Base-by-base conservation (phyloP, 2,329 filamentous ascomycete genomes). In the Talaromyces sp. region DNA sequence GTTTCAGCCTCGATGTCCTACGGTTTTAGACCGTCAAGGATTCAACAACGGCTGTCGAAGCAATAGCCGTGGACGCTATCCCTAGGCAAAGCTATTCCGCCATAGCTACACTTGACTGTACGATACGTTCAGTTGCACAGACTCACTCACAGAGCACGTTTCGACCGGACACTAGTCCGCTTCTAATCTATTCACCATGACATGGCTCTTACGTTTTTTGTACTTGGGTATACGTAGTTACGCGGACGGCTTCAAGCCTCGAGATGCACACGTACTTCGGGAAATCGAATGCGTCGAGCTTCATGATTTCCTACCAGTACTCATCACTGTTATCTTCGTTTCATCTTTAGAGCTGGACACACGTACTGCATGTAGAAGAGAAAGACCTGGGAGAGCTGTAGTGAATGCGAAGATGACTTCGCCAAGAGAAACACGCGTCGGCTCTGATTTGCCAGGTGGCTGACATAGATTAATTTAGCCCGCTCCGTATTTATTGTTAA, bases 351-450 rank as follows among this genome's bases (percentile, higher is more conserved):
- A 24, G 2, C 5, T 37, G 24, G 33, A 56, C 50, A 39, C 10
- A 56, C 11, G 13, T 9, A 16, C 27, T n/a, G 7, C 24, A 4
- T 33, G 22, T n/a, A 52, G 14, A n/a, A 31, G 48, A 37, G 35
- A 37, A 37, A 31, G 4, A 31, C 27, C 27, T 31, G 27, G 27
- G 27, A 6, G 27, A 6, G 27, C 27, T 56, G n/a, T 37, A 22
- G 19, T 37, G 11, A 13, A 13, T 33, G 8, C n/a, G 7, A 13
- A 37, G 52, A 56, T 37, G 52, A 22, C 39, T 16, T 37, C 31
- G 59, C 59, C 59, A 61, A 61, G 59, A 37, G 37, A 35, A 52
- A 52, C 59, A 48, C 43, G 59, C 45, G 59, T 33, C 45, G 45
- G 24, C 45, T 41, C 22, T 24, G 43, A 56, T 45, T 50, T 61